Base-by-base conservation (phyloP, 805 yeast genomes). In the Danielia oregonensis region DNA sequence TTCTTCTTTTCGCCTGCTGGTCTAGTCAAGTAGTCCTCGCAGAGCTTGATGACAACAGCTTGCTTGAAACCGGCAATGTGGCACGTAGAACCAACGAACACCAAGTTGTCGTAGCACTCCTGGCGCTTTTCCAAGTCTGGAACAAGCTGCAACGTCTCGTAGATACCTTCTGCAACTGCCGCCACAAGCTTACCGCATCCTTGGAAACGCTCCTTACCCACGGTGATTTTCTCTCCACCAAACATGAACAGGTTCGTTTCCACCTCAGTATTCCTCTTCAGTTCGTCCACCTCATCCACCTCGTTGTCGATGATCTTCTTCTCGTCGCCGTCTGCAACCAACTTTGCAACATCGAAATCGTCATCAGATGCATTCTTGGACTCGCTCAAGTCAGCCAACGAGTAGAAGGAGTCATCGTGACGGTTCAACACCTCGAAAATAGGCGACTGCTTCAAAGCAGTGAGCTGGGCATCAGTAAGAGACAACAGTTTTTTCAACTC, bases 131-230 rank as follows among this genome's bases (percentile, higher is more conserved):
- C 74, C 13, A 82, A 61, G 48, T 85, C 91, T 22, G 77, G 80
- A 12, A 91, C 68, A 35, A 68, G 67, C n/a, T 57, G 49, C 33
- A 86, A 59, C 0, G 78, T 65, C 18, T 63, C 59, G 30, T 76
- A 77, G 2, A 86, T 70, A 2, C 73, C 71, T 13, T 61, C 63
- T 4, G 83, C 71, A 14, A 91, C 68, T 15, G 54, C 52, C 4
- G 61, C 65, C 22, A 91, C 70, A 34, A 91, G 68, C 15, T 61
- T 68, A 29, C 73, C 78, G 24, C 83, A 66, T 1, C 97, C 97
- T 54, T 76, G 81, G 59, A 91, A 91, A 49, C 97, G 71, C 63
- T 88, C 95, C 40, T 80, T 84, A 2, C 97, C 97, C n/a, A 91
- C 78, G 6, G 65, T 65, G n/a, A 84, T 54, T 35, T 63, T 63